A percentile compares a stretch with the other conserved stretches of the same genome.
Evolutionary conservation across 2,329 filamentous ascomycete genomes (phyloP).

Genomic region (Neofusicoccum umdonicola): DNA sequence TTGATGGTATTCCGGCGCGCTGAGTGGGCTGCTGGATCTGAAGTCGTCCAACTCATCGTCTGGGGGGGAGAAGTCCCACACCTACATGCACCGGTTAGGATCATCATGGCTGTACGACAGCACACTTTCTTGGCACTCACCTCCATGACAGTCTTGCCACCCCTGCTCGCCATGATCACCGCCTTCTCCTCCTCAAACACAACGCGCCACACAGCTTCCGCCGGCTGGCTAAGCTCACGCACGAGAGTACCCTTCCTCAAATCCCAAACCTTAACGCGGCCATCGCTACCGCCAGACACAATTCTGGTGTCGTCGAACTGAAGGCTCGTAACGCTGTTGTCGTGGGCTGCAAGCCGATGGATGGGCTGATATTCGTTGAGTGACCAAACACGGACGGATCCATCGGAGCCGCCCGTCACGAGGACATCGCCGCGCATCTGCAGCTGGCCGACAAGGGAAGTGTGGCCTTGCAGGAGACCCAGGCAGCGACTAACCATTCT

Average conservation of each 20-base stretch:
- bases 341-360: constrained; percentile 90
- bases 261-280: constrained; percentile 98
- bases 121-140: constrained; percentile 52
- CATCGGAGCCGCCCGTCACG: constrained; percentile 93
- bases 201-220: constrained; percentile 95
- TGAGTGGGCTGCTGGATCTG: constrained; percentile 42
- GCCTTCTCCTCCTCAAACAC: constrained; percentile 99
- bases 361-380: constrained; percentile 87
- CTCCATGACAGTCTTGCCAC: constrained; percentile 93
- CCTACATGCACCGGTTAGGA: constrained; percentile 49
- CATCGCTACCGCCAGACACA: constrained; percentile 93
- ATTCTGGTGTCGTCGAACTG: constrained; percentile 96
- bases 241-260: constrained; percentile 87
- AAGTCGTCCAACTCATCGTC: constrained; percentile 54
- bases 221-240: constrained; percentile 83
- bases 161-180: constrained; percentile 86
- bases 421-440: constrained; percentile 94
- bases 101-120: background rate
- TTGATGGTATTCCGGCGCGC: constrained; percentile 36
- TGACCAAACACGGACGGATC: constrained; percentile 95
- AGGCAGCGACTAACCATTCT: constrained; percentile 53
- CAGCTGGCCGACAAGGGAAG: constrained; percentile 90
- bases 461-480: constrained; percentile 93
- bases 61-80: constrained; percentile 92
- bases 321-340: constrained; percentile 96